These are phyloP conservation scores for Hypomyces rosellus DNA, from an alignment of 2,329 filamentous ascomycete genomes.

Conservation along the genomic window DNA sequence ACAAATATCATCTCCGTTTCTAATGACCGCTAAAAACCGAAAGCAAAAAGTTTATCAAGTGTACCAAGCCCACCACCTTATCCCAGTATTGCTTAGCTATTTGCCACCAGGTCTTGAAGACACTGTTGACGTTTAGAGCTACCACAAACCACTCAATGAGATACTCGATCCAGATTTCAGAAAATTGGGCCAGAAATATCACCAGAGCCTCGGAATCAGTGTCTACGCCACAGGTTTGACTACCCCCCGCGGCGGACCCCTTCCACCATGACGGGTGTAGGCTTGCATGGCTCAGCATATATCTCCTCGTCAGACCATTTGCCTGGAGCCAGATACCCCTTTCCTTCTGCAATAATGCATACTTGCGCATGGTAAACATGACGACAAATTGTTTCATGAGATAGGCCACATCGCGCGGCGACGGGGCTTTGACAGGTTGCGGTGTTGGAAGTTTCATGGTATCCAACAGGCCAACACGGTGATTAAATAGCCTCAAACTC, in stretches of 20 bases:
- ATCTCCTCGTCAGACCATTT: constrained; percentile 25
- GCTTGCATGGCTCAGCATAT: constrained; percentile 18
- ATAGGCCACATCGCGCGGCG: background rate
- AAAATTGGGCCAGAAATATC: background rate
- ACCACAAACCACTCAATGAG: background rate
- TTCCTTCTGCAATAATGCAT: constrained; percentile 17
- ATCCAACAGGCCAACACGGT: background rate
- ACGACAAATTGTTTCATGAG: constrained; percentile 11
- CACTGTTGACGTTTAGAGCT: background rate
- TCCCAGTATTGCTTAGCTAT: background rate
- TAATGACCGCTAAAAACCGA: too few relatives aligned
- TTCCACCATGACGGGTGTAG: background rate
- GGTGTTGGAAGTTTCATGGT: background rate
- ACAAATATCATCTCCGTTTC: too few relatives aligned
- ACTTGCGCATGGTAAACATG: constrained; percentile 13
- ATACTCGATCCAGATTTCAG: background rate
- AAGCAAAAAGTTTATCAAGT: background rate
- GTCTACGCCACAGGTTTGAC: background rate
- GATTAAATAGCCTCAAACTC: background rate
- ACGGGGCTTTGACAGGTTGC: background rate
- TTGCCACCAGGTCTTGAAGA: background rate
- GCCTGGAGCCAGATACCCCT: constrained; percentile 24
- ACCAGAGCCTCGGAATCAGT: background rate
- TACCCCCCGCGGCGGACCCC: too few relatives aligned
- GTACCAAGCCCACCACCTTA: background rate